A percentile compares a stretch with the other conserved stretches of the same genome.
Conservation (phyloP, 495 filamentous ascomycete species). For the Xylaria venustula region DNA sequence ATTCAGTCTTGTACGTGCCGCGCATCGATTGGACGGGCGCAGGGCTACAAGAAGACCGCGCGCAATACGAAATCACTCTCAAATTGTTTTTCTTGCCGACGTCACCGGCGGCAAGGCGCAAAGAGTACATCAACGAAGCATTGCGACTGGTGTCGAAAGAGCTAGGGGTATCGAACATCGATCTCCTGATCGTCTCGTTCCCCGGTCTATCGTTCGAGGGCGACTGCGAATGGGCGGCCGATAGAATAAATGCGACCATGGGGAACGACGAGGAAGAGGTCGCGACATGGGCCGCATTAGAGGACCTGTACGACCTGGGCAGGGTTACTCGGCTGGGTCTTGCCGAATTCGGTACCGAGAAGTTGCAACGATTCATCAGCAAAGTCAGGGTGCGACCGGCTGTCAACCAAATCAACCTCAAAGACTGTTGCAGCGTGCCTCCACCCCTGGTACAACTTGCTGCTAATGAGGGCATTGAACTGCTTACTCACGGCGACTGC, state of each 20-base stretch:
- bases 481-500: slow-evolving; percentile 93
- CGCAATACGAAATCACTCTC: slow-evolving; percentile 87
- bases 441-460: slow-evolving; percentile 83
- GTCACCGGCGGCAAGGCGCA: slow-evolving; percentile 58
- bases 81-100: slow-evolving; percentile 89
- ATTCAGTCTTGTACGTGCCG: slow-evolving; percentile 69
- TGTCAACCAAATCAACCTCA: slow-evolving; percentile 95
- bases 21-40: slow-evolving; percentile 68
- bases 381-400: slow-evolving; percentile 69
- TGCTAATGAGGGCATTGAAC: slow-evolving; percentile 78
- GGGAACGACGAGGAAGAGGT: slow-evolving; percentile 64
- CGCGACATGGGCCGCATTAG: slow-evolving; percentile 67
- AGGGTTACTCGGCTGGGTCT: slow-evolving; percentile 74
- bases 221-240: slow-evolving; percentile 79
- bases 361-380: slow-evolving; percentile 58
- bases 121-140: slow-evolving; percentile 69
- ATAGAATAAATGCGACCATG: slow-evolving; percentile 58
- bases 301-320: slow-evolving; percentile 69
- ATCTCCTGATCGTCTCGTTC: slow-evolving; percentile 90
- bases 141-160: slow-evolving; percentile 76
- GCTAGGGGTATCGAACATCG: slow-evolving; percentile 69
- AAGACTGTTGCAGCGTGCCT: slow-evolving; percentile 94
- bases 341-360: slow-evolving; percentile 84
- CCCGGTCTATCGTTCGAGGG: slow-evolving; percentile 92
- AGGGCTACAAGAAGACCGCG: slow-evolving; percentile 71